These are phyloP conservation scores for Gracilaria domingensis DNA, from an alignment of 23 red algal genomes.

Conservation along the genomic window DNA sequence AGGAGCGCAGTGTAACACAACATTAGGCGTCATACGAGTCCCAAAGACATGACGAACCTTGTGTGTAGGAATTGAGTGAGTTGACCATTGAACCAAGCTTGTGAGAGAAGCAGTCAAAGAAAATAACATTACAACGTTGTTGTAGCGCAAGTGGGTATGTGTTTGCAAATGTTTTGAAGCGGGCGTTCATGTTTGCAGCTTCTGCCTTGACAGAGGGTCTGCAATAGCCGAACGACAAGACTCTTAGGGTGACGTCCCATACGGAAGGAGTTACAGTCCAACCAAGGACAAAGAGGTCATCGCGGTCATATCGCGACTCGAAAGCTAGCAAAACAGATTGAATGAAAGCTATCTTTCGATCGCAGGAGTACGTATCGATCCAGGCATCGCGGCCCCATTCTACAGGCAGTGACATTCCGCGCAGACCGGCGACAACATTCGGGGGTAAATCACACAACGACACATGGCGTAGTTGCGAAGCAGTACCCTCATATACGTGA, in stretches of 20 bases:
- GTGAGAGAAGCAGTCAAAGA: conserved; percentile 65
- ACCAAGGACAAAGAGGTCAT: conserved; percentile 68
- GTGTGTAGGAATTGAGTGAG: neutral
- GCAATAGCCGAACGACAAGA: conserved; percentile 51
- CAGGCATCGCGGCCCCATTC: conserved; percentile 67
- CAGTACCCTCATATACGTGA: conserved; percentile 42
- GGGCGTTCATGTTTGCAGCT: conserved; percentile 58
- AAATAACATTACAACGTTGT: conserved; percentile 60
- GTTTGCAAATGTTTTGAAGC: conserved; percentile 35
- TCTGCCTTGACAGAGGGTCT: conserved; percentile 61
- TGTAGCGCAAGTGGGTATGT: neutral
- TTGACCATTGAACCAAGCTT: conserved; percentile 36
- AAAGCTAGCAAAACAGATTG: conserved; percentile 10
- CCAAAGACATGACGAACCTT: neutral
- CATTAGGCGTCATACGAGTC: neutral
- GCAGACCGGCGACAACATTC: conserved; percentile 70
- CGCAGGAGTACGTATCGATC: conserved; percentile 60
- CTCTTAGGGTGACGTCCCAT: conserved; percentile 49
- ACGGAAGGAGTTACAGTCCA: conserved; percentile 73
- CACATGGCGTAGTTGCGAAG: conserved; percentile 35
- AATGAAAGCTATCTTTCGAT: conserved; percentile 62
- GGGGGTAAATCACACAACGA: conserved; percentile 40
- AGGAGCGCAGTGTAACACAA: neutral
- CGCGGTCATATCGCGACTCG: conserved; percentile 4
- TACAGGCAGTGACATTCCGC: conserved; percentile 16